phyloP scores from a whole-genome alignment of 1,139 yeast genomes.

The Pichia norvegensis region DNA sequence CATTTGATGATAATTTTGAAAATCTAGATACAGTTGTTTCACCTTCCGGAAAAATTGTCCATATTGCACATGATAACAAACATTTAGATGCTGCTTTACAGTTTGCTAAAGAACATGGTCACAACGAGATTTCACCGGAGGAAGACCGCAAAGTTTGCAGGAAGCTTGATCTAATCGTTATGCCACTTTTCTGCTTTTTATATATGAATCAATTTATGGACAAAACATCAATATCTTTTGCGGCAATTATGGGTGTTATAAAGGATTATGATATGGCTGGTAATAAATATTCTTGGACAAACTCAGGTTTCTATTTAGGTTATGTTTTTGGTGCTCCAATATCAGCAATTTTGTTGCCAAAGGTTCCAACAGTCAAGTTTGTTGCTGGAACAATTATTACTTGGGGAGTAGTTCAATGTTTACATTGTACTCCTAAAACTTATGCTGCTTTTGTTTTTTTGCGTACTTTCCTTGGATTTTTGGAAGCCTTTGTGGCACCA shows the following conservation, averaged over 20 bases:
- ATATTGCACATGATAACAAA: slow-evolving; percentile 26
- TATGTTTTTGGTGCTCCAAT: slow-evolving; percentile 46
- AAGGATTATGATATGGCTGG: slow-evolving; percentile 43
- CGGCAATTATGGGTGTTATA: slow-evolving; percentile 50
- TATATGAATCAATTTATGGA: slow-evolving; percentile 59
- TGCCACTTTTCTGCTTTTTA: slow-evolving; percentile 46
- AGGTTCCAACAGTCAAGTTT: slow-evolving; percentile 36
- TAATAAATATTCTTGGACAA: slow-evolving; percentile 46
- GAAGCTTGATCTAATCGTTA: slow-evolving; percentile 45
- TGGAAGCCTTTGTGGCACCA: slow-evolving; percentile 43
- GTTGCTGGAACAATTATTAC: slow-evolving; percentile 32
- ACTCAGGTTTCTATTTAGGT: slow-evolving; percentile 48
- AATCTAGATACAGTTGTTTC: slow-evolving; percentile 25
- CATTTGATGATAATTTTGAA: slow-evolving; percentile 8
- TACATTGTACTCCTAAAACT: slow-evolving; percentile 35
- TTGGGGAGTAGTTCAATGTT: slow-evolving; percentile 40
- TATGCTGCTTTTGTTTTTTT: slow-evolving; percentile 33
- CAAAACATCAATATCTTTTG: slow-evolving; percentile 48
- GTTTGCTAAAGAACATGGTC: slow-evolving; percentile 23
- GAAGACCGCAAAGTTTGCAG: slow-evolving; percentile 25
- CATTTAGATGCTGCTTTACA: slow-evolving; percentile 14
- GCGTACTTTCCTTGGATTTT: slow-evolving; percentile 39
- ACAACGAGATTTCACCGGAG: slow-evolving; percentile 24
- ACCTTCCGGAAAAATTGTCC: slow-evolving; percentile 30
- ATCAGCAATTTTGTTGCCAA: slow-evolving; percentile 35